A percentile compares a stretch with the other conserved stretches of the same genome.
Conservation (phyloP, 495 filamentous ascomycete species). For the Penicillium lagena region DNA sequence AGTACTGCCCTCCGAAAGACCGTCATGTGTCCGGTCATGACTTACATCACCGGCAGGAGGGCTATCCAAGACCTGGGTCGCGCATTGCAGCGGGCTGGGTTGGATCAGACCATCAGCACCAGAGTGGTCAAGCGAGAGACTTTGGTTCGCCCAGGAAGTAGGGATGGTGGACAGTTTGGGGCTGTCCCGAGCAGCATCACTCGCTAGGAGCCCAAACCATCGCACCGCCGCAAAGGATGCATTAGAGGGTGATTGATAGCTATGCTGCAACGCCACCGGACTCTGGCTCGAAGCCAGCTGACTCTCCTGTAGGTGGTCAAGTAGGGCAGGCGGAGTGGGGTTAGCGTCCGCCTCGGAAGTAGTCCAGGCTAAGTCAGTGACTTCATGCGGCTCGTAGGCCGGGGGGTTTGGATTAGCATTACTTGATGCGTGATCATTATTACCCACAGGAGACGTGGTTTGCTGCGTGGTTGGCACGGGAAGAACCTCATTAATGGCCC, state of each 20-base stretch:
- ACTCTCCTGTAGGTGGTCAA: not conserved
- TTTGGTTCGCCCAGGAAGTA: not conserved
- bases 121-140: conserved; percentile 1
- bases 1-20: not conserved
- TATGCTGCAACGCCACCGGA: not conserved
- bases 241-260: conserved; percentile 2
- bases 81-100: conserved; percentile 9
- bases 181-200: conserved; percentile 6
- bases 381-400: not conserved
- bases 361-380: not conserved
- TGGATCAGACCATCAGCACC: not conserved
- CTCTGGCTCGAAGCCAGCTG: not conserved
- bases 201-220: conserved; percentile 13
- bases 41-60: not conserved
- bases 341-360: not conserved
- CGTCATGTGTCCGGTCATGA: not conserved
- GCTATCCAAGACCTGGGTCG: conserved; percentile 11
- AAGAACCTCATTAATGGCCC: not conserved
- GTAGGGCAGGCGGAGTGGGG: not conserved
- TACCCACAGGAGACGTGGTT: not conserved
- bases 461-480: not conserved
- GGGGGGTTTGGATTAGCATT: not conserved
- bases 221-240: conserved; percentile 6
- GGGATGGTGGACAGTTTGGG: not conserved
- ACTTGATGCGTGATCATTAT: not conserved